These are phyloP conservation scores for Termitomyces sp. DNA, from an alignment of 768 basidiomycete species.

Conservation along the genomic window DNA sequence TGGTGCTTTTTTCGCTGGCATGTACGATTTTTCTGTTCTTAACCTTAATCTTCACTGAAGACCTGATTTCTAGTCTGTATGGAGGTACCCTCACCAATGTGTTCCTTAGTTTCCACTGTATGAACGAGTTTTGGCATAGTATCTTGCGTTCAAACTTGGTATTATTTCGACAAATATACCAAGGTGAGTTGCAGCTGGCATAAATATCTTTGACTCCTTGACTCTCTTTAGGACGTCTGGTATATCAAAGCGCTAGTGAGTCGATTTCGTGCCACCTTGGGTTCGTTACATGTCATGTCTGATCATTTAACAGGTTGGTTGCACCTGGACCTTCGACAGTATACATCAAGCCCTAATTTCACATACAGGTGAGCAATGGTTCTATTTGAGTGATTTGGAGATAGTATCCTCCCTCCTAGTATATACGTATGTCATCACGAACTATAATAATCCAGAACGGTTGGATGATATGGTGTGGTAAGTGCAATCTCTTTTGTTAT, in stretches of 20 bases:
- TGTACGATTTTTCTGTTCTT: conserved; percentile 25
- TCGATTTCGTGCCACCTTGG: not conserved
- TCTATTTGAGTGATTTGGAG: not conserved
- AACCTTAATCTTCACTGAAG: not conserved
- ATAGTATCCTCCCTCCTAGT: conserved; percentile 25
- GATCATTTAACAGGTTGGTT: conserved; percentile 31
- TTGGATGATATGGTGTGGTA: conserved; percentile 44
- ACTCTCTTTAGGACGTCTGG: conserved; percentile 34
- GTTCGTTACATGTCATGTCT: not conserved
- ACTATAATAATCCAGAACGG: conserved; percentile 38
- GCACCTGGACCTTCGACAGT: conserved; percentile 45
- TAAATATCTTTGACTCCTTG: conserved; percentile 1
- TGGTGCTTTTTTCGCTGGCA: conserved; percentile 42
- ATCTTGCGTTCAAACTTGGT: conserved; percentile 52
- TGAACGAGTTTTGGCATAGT: conserved; percentile 26
- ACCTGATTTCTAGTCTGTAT: conserved; percentile 32
- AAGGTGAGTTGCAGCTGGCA: conserved; percentile 21
- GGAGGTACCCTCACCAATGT: conserved; percentile 34
- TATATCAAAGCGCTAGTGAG: conserved; percentile 46
- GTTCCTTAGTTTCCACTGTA: not conserved
- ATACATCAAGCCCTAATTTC: conserved; percentile 50
- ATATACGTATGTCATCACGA: conserved; percentile 48
- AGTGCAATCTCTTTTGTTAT: conserved; percentile 11
- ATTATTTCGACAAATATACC: conserved; percentile 45
- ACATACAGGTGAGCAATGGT: conserved; percentile 35